Percentiles rank a stretch among this genome's conserved stretches.
These are phyloP conservation scores for Gossypium herbaceum DNA, from an alignment of 345 rosid genomes.

Conservation along the genomic window DNA sequence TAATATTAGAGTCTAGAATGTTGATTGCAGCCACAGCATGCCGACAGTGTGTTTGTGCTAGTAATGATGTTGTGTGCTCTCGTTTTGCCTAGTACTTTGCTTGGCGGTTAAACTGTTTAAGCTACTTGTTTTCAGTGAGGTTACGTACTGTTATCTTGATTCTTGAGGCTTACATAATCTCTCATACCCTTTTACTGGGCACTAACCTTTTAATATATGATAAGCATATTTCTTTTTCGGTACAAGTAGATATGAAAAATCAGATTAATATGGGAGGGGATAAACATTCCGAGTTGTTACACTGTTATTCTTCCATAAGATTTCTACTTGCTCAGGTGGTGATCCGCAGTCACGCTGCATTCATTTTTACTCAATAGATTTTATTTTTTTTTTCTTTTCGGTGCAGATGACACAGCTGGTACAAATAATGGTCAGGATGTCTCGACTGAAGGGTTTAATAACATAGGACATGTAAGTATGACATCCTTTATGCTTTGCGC, in stretches of 20 bases:
- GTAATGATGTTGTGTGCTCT: not conserved
- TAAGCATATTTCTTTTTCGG: not conserved
- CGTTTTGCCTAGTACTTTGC: not conserved
- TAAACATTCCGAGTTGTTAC: not conserved
- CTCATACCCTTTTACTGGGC: not conserved
- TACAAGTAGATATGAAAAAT: not conserved
- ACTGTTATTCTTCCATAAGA: not conserved
- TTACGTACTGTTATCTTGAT: not conserved
- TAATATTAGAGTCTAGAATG: not conserved
- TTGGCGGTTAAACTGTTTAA: not conserved
- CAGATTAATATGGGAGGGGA: not conserved
- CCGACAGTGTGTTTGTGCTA: not conserved
- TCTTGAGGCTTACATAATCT: not conserved
- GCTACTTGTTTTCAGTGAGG: not conserved
- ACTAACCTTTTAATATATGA: not conserved
- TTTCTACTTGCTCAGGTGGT: not conserved
- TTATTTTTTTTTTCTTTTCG: not conserved
- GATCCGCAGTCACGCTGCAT: not conserved
- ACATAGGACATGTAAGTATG: conserved; percentile 34
- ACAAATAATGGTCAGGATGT: conserved; percentile 23
- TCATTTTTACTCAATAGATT: not conserved
- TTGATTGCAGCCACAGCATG: not conserved
- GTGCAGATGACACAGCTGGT: conserved; percentile 49
- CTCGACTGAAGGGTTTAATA: conserved; percentile 31
- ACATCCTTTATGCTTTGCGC: not conserved